A percentile compares a stretch with the other conserved stretches of the same genome.
Conservation (phyloP, 768 basidiomycete species). For the Lactifluus rugatus region DNA sequence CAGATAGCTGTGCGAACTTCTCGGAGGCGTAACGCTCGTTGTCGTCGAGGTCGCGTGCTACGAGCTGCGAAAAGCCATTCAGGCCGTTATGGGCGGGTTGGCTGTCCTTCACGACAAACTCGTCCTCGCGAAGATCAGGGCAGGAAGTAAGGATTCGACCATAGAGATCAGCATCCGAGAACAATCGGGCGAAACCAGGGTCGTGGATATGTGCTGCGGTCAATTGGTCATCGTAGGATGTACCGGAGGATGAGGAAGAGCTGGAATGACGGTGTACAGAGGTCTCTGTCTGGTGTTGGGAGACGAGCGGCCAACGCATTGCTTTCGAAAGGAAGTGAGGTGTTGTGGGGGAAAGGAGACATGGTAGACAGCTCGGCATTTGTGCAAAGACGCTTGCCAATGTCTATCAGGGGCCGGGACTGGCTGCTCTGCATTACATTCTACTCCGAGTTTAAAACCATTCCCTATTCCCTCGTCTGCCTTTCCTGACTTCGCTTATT, state of each 20-base stretch:
- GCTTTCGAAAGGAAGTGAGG: not conserved
- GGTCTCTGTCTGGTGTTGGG: not conserved
- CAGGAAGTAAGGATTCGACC: constrained; percentile 27
- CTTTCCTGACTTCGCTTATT: too few species aligned
- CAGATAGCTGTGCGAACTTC: constrained; percentile 32
- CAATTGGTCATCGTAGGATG: not conserved
- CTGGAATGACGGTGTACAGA: not conserved
- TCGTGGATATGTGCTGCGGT: not conserved
- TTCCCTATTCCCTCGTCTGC: too few species aligned
- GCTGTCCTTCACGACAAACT: not conserved
- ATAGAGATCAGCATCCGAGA: constrained; percentile 32
- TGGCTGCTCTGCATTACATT: too few species aligned
- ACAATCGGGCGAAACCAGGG: constrained; percentile 29
- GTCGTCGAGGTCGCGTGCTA: constrained; percentile 32
- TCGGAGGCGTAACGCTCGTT: constrained; percentile 29
- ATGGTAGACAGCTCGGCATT: too few species aligned
- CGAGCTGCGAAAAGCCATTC: constrained; percentile 33
- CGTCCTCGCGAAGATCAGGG: not conserved
- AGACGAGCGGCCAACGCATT: constrained; percentile 5
- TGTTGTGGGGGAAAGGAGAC: not conserved
- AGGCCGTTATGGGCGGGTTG: constrained; percentile 19
- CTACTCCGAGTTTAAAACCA: too few species aligned
- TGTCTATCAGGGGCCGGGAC: not conserved
- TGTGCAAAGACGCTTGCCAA: not conserved
- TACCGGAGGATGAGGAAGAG: constrained; percentile 5